Conservation (phyloP, 371 early-diverging fungal genomes). For the Choanephora cucurbitarum region DNA sequence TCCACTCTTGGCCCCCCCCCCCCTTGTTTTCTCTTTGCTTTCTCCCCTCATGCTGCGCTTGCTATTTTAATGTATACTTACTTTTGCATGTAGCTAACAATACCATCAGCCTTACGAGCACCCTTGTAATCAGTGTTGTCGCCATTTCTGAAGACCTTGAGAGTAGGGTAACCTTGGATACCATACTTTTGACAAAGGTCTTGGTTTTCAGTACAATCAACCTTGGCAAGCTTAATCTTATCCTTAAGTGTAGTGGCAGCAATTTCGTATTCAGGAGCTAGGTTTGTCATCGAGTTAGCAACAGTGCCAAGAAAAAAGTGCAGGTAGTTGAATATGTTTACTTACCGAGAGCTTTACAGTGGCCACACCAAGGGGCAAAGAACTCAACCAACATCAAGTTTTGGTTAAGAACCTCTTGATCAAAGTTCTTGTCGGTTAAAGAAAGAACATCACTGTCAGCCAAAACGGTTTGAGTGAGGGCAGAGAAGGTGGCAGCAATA, state of each 20-base stretch:
- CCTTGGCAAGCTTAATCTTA: conserved; percentile 83
- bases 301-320: conserved; percentile 2
- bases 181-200: conserved; percentile 80
- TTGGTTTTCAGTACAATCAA: conserved; percentile 91
- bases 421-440: conserved; percentile 71
- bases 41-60: too few species aligned
- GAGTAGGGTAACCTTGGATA: conserved; percentile 91
- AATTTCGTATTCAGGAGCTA: conserved; percentile 89
- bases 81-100: conserved; percentile 91
- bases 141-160: conserved; percentile 88
- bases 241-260: conserved; percentile 85
- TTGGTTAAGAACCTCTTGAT: conserved; percentile 59
- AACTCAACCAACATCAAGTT: conserved; percentile 89
- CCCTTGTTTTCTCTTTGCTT: not conserved
- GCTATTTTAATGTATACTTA: conserved; percentile 31
- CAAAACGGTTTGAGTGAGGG: conserved; percentile 40
- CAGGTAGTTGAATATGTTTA: not conserved
- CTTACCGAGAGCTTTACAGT: conserved; percentile 85
- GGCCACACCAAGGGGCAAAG: conserved; percentile 96
- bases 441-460: conserved; percentile 71
- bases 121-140: conserved; percentile 76
- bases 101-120: conserved; percentile 78
- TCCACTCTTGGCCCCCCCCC: not conserved
- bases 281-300: too few species aligned
- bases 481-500: conserved; percentile 43